Base-by-base conservation (phyloP, 495 filamentous ascomycete genomes). In the Aspergillus homomorphus region DNA sequence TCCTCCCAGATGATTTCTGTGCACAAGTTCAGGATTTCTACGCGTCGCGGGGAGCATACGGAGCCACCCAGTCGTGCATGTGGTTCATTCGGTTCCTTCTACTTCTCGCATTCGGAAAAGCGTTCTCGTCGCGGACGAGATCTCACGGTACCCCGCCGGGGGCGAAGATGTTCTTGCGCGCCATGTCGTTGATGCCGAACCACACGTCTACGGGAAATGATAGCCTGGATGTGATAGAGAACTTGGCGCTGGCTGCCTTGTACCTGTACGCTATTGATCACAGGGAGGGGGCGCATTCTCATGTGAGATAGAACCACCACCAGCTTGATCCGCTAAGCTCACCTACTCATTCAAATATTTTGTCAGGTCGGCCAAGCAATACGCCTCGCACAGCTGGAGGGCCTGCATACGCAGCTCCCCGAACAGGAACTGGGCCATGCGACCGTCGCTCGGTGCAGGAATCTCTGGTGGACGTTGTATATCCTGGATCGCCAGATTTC, bases 391-490 rank as follows among this genome's bases (percentile, higher is more conserved):
- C 64, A 72, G 38, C 46, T 69, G 53, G 67, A 71, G 48, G 73
- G 72, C 1, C 43, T 76, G 44, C 73, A 76, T 45, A 76, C 72
- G 0, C 54, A 76, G 20, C 67, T 76, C 15, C 70, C 67, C 15
- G 71, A 68, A 46, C 61, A 64, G 4, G 67, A 71, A 21, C 63
- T 73, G 16, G 67, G 68, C 0, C 23, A 53, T 22, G 58, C 41
- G 9, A 66, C 66, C n/a, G 65, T 73, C 6, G 53, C 66, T 26
- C 66, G 72, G 18, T 72, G 67, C 38, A 63, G 70, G 3, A 66
- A 70, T 56, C 59, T 73, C 21, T 74, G 73, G 72, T 74, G 73
- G 73, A 71, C 73, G 15, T 53, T 76, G 5, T 74, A 76, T 30
- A 59, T 72, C 4, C 65, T 76, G 53, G 73, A 76, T 49, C 64